phyloP scores from a whole-genome alignment of 441 rosid genomes.

The Aquilaria agallochum region DNA sequence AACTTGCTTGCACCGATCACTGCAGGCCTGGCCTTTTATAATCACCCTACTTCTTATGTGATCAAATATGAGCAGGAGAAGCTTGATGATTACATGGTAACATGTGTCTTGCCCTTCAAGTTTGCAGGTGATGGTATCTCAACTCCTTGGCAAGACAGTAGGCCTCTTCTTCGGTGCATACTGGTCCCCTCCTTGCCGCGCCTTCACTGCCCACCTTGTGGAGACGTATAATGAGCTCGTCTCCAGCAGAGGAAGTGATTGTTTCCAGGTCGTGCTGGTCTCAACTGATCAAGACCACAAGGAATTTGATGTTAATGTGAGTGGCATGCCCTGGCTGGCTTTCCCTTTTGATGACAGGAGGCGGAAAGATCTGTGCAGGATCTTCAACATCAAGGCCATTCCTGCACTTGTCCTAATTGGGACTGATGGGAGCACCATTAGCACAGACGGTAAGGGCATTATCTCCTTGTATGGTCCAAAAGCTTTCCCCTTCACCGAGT shows the following conservation, averaged over 20 bases:
- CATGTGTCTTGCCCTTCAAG: neutral
- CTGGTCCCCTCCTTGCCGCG: slow-evolving; percentile 77
- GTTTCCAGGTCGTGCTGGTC: slow-evolving; percentile 52
- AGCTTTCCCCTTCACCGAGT: slow-evolving; percentile 64
- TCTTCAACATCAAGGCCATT: slow-evolving; percentile 62
- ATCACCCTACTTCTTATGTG: no score
- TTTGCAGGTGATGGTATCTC: slow-evolving; percentile 43
- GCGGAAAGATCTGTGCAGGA: slow-evolving; percentile 61
- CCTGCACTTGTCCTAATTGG: slow-evolving; percentile 71
- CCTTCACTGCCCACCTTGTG: slow-evolving; percentile 58
- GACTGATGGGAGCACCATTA: slow-evolving; percentile 60
- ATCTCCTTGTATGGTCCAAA: slow-evolving; percentile 57
- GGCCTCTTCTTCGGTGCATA: slow-evolving; percentile 79
- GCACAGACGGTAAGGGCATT: slow-evolving; percentile 48
- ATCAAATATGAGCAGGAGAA: neutral
- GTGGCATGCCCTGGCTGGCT: slow-evolving; percentile 78
- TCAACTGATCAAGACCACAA: slow-evolving; percentile 65
- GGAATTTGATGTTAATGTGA: slow-evolving; percentile 47
- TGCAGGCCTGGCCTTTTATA: no score
- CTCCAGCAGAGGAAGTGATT: slow-evolving; percentile 16
- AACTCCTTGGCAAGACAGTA: slow-evolving; percentile 69
- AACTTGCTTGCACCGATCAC: no score
- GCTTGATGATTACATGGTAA: neutral
- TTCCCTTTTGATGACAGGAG: slow-evolving; percentile 70
- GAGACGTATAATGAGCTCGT: slow-evolving; percentile 51